These are phyloP conservation scores for Schizosaccharomyces pombe DNA, from an alignment of 805 yeast species.

Conservation along the genomic window DNA sequence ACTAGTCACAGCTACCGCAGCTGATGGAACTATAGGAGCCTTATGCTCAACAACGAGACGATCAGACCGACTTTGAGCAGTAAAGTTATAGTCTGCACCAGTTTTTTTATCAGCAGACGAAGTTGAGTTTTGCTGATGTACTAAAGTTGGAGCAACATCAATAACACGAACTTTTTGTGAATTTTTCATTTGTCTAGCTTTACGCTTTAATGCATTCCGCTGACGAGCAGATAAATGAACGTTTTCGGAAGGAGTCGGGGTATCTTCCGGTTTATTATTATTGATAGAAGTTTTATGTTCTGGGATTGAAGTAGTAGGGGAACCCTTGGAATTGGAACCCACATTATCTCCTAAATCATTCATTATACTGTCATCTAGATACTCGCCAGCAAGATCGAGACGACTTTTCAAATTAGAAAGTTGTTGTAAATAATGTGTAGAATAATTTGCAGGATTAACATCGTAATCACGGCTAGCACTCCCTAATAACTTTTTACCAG, in stretches of 20 bases:
- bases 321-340: conserved; percentile 10
- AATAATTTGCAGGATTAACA: conserved; percentile 18
- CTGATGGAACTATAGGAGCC: conserved; percentile 33
- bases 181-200: conserved; percentile 35
- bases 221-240: conserved; percentile 36
- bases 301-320: not conserved
- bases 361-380: conserved; percentile 14
- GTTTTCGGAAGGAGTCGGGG: conserved; percentile 12
- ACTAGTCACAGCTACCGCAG: conserved; percentile 15
- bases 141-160: conserved; percentile 5
- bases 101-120: conserved; percentile 6
- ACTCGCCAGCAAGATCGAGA: conserved; percentile 23
- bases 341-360: conserved; percentile 14
- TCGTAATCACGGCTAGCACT: conserved; percentile 31
- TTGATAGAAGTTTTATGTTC: conserved; percentile 7
- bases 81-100: conserved; percentile 20
- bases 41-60: conserved; percentile 60
- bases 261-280: conserved; percentile 5
- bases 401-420: conserved; percentile 25
- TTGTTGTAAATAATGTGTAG: conserved; percentile 26
- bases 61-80: conserved; percentile 50
- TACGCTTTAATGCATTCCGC: conserved; percentile 83
- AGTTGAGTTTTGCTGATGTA: conserved; percentile 4
- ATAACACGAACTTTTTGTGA: conserved; percentile 17
- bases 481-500: conserved; percentile 33